phyloP scores from a whole-genome alignment of 768 basidiomycete species.

The Leccinum disarticulatum region DNA sequence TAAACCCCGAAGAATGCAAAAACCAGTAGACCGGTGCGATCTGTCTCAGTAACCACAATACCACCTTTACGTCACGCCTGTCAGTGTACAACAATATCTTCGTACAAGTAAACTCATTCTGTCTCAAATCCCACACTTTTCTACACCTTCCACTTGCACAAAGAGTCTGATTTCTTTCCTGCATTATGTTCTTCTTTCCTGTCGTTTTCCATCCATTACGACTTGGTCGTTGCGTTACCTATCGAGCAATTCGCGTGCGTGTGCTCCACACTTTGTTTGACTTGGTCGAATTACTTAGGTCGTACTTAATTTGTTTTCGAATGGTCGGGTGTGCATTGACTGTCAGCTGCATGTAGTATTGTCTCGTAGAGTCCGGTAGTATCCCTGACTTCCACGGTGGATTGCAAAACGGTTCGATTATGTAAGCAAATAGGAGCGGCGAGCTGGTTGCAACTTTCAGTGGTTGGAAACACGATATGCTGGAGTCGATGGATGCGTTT shows the following conservation, averaged over 20 bases:
- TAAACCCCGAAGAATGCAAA: constrained; percentile 84
- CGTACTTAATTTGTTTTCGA: constrained; percentile 22
- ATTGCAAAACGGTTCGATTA: too few species aligned
- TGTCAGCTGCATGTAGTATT: neutral
- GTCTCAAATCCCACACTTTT: neutral
- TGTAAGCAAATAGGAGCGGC: too few species aligned
- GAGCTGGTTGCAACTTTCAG: too few species aligned
- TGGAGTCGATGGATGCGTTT: neutral
- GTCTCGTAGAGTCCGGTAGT: constrained; percentile 1
- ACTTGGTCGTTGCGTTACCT: constrained; percentile 13
- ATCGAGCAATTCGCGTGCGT: constrained; percentile 11
- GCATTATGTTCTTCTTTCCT: neutral
- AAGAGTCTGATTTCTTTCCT: neutral
- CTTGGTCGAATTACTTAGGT: constrained; percentile 20
- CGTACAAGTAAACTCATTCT: constrained; percentile 20
- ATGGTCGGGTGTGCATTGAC: constrained; percentile 1
- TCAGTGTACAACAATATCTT: constrained; percentile 16
- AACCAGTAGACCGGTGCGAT: constrained; percentile 60
- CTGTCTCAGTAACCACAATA: constrained; percentile 18
- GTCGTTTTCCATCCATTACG: constrained; percentile 4
- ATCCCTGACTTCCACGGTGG: too few species aligned
- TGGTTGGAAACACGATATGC: too few species aligned
- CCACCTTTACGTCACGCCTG: constrained; percentile 14
- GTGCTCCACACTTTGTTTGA: constrained; percentile 12
- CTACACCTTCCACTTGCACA: constrained; percentile 1